Evolutionary conservation across 352 stramenopile species (phyloP), one percentile per base, ranked within the genome.

Genomic region (Phytophthora nicotianae): DNA sequence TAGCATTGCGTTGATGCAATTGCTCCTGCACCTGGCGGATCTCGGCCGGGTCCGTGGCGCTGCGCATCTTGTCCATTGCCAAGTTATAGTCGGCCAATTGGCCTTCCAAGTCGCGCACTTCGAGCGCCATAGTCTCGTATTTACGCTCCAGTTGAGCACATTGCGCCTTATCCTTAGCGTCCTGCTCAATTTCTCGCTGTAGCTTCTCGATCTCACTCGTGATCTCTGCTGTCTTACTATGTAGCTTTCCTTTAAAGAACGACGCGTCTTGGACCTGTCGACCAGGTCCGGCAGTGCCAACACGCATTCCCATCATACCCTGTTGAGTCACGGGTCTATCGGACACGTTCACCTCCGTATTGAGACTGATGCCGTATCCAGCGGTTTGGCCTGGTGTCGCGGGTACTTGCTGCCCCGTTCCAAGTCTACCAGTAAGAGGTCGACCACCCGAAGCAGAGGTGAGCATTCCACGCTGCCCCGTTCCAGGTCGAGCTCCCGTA

Each of bases 71-170:
- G 66, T 97, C 91, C 81, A 97, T 96, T 19, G 93, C 93, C 20
- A 98, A 73, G 66, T 98, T 98, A 63, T 98, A 97, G 72, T 98
- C 93, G 0, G 91, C 91, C 16, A 98, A 72, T 42, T 93, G 90
- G 2, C 93, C 93, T 70, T 98, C 90, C n/a, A 97, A 58, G 40
- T 90, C 76, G 21, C 91, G 82, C 41, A 96, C 88, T 50, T 89
- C 72, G 40, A 73, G 47, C 5, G 79, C 79, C 40, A 92, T 69
- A 35, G 69, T 74, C 77, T 92, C 81, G 65, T 92, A 92, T 58
- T 89, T 89, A 23, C 82, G 79, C 55, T 92, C 83, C 2, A 92
- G 62, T 62, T 90, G 85, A 19, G 93, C 88, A 58, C 96, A 97
- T 68, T 94, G 89, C n/a, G 76, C 82, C 65, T 97, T 94, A 50